phyloP scores from a whole-genome alignment of 805 yeast species.

The Phaffomyces thermotolerans region DNA sequence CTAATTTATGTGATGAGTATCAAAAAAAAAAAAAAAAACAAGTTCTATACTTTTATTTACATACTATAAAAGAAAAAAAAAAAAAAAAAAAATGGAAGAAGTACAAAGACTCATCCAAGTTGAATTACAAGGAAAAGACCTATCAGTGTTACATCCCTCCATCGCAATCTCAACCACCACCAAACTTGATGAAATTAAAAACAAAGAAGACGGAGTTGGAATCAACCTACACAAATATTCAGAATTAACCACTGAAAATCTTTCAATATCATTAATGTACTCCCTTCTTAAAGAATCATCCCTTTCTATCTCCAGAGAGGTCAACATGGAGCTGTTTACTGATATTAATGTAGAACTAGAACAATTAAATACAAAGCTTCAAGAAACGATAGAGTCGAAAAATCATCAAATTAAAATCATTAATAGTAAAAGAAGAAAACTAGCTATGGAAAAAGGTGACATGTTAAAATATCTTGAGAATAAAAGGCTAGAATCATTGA shows the following conservation, averaged over 20 bases:
- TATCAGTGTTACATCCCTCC: slow-evolving; percentile 1
- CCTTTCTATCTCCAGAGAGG: not conserved
- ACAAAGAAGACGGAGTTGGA: not conserved
- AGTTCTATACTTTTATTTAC: not conserved
- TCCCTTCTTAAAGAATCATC: slow-evolving; percentile 1
- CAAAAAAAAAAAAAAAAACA: no score
- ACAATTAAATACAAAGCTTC: not conserved
- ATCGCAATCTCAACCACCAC: not conserved
- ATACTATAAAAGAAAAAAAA: not conserved
- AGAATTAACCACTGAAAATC: not conserved
- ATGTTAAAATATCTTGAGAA: no score
- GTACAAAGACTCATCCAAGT: not conserved
- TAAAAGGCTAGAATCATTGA: no score
- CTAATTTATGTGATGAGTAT: no score
- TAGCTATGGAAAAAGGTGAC: no score
- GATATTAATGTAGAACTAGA: not conserved
- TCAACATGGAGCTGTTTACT: not conserved
- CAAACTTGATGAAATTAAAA: slow-evolving; percentile 1
- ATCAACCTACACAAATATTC: slow-evolving; percentile 5
- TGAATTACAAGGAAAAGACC: not conserved
- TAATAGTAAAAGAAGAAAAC: slow-evolving; percentile 4
- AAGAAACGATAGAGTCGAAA: not conserved
- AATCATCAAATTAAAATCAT: not conserved
- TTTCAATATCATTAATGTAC: slow-evolving; percentile 1
- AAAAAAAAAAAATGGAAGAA: not conserved